phyloP scores from a whole-genome alignment of 495 filamentous ascomycete species.

The Penicillium silybi region DNA sequence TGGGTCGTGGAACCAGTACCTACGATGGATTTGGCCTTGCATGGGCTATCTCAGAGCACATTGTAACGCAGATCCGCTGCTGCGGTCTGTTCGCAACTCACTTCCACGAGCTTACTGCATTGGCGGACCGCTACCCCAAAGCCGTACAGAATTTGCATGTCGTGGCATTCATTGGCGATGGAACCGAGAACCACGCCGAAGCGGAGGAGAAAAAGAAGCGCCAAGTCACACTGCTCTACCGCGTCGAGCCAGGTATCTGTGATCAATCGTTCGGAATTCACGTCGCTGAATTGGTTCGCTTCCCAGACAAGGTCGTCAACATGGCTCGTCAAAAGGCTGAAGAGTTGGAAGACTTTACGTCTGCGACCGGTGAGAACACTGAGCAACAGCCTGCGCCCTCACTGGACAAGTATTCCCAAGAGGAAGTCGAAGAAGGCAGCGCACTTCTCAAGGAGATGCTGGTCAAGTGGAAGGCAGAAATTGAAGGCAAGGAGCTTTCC shows the following conservation, averaged over 20 bases:
- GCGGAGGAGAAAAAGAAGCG: conserved; percentile 54
- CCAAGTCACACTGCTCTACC: conserved; percentile 94
- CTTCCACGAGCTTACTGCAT: conserved; percentile 94
- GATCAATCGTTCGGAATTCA: conserved; percentile 98
- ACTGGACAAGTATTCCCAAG: conserved; percentile 61
- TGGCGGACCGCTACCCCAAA: conserved; percentile 77
- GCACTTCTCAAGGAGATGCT: conserved; percentile 80
- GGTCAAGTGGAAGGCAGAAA: conserved; percentile 81
- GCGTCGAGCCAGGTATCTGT: conserved; percentile 90
- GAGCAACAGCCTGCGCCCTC: conserved; percentile 43
- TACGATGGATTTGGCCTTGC: conserved; percentile 98
- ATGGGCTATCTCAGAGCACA: conserved; percentile 98
- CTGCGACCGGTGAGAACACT: conserved; percentile 53
- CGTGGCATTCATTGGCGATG: conserved; percentile 84
- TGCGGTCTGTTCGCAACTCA: conserved; percentile 96
- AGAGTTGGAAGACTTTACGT: conserved; percentile 94
- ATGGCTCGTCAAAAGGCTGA: conserved; percentile 99
- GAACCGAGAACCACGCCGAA: conserved; percentile 23
- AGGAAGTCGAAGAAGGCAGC: conserved; percentile 91
- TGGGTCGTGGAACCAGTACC: conserved; percentile 95
- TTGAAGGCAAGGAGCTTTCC: conserved; percentile 59
- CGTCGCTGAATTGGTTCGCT: conserved; percentile 96
- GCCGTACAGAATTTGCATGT: conserved; percentile 89
- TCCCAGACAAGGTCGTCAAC: conserved; percentile 93
- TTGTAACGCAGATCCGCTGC: conserved; percentile 89